Conservation (phyloP, 345 rosid genomes). For the Bretschneidera sinensis region DNA sequence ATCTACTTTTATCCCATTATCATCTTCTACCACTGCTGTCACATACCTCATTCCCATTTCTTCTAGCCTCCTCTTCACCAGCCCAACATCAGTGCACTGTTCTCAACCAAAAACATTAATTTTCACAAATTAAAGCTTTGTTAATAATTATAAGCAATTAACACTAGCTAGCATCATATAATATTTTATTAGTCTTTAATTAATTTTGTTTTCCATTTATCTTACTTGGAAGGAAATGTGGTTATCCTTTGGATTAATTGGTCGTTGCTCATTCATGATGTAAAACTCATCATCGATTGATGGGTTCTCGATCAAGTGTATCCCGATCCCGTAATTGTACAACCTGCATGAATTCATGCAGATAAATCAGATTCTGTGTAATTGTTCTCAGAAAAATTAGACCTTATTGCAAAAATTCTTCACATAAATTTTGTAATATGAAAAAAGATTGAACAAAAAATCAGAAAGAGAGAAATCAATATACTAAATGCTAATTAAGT, state of each 20-base stretch:
- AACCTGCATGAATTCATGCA: slow-evolving; percentile 29
- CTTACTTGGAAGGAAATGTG: slow-evolving; percentile 56
- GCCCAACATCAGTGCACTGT: slow-evolving; percentile 67
- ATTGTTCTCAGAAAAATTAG: no score
- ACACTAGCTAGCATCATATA: no score
- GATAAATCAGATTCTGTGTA: no score
- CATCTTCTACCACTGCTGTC: slow-evolving; percentile 55
- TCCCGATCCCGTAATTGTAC: slow-evolving; percentile 54
- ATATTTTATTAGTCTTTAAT: no score
- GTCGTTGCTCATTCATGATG: slow-evolving; percentile 28
- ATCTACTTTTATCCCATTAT: slow-evolving; percentile 62
- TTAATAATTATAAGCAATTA: not conserved
- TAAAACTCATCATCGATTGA: slow-evolving; percentile 40
- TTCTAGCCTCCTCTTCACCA: slow-evolving; percentile 58
- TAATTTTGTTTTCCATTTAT: not conserved
- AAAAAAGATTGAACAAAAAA: not conserved
- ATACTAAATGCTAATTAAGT: no score
- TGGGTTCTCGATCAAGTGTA: slow-evolving; percentile 57
- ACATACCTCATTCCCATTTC: slow-evolving; percentile 55
- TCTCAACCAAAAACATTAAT: slow-evolving; percentile 19
- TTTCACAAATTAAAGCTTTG: not conserved
- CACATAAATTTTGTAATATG: not conserved
- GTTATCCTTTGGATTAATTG: slow-evolving; percentile 56
- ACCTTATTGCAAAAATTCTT: no score
- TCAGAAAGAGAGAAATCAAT: not conserved